Evolutionary conservation across 1,139 yeast species (phyloP), one percentile per base, ranked within the genome.

Genomic region (Meyerozyma sp.): DNA sequence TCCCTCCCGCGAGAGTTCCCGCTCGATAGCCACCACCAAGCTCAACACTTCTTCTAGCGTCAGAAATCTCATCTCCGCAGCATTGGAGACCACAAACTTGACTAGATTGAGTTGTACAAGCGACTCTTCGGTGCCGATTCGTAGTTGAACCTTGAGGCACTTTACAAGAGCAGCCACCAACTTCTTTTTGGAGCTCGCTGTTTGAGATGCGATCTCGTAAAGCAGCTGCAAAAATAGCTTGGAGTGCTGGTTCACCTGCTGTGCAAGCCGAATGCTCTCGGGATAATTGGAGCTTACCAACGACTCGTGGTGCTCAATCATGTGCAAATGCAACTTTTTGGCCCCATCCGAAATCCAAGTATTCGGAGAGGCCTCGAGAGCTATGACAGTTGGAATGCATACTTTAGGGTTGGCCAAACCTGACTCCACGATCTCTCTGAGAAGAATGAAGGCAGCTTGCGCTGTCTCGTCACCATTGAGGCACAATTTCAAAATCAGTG

Each of bases 371-470:
- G 87, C 73, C 47, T 82, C 81, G 36, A 89, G 64, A 0, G 93
- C 93, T 44, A 88, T 74, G 2, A 86, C 69, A 0, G 89, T 82
- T 0, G 91, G 77, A 10, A 83, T 75, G 51, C 90, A 80, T 5
- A 72, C 54, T 44, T 84, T 77, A 1, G 95, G 96, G 55, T 84
- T 87, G 0, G 84, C 85, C 59, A 79, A 82, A 0, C 95, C 95
- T 42, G 79, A 69, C 28, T 70, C 70, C 3, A 84, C 71, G 23
- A 84, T 75, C 39, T 77, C 59, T 44, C 73, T 78, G 34, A 87
- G 56, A 49, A 82, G 78, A 34, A 72, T 67, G 7, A 83, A 71
- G 1, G 86, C 79, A 3, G 71, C 55, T 36, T 65, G 57, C 0
- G 88, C 75, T 4, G 64, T 66, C 1, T 71, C 68, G 36, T 77